These are phyloP conservation scores for Nakaseomyces sp. DNA, from an alignment of 1,139 yeast species.

Conservation along the genomic window DNA sequence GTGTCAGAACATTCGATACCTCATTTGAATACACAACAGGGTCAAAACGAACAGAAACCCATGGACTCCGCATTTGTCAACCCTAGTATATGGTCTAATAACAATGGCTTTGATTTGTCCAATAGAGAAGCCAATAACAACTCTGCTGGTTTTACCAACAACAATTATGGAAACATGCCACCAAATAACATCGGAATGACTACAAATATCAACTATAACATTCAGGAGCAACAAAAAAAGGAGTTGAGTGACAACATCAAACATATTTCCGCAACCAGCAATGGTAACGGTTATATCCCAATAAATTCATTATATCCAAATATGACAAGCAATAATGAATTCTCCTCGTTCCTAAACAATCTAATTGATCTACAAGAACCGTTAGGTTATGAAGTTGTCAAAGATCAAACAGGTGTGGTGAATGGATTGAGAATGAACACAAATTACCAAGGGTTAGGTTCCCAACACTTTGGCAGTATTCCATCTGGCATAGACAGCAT, in stretches of 20 bases:
- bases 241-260: conserved; percentile 1
- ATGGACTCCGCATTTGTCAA: conserved; percentile 3
- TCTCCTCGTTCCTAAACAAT: neutral
- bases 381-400: neutral
- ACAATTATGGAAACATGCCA: neutral
- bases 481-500: neutral
- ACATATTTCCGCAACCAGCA: neutral
- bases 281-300: conserved; percentile 3
- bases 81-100: conserved; percentile 5
- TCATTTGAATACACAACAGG: neutral
- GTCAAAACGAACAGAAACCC: neutral
- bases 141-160: neutral
- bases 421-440: neutral
- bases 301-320: neutral
- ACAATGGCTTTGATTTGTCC: neutral
- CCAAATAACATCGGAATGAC: neutral
- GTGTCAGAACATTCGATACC: conserved; percentile 4
- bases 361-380: neutral
- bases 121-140: neutral
- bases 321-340: neutral
- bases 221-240: conserved; percentile 3
- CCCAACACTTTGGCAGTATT: neutral
- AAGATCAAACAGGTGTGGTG: conserved; percentile 2
- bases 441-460: neutral
- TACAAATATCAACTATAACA: neutral